Evolutionary conservation across 768 basidiomycete genomes (phyloP), one percentile per base, ranked within the genome.

Genomic region (Rhodotorula kratochvilovae): DNA sequence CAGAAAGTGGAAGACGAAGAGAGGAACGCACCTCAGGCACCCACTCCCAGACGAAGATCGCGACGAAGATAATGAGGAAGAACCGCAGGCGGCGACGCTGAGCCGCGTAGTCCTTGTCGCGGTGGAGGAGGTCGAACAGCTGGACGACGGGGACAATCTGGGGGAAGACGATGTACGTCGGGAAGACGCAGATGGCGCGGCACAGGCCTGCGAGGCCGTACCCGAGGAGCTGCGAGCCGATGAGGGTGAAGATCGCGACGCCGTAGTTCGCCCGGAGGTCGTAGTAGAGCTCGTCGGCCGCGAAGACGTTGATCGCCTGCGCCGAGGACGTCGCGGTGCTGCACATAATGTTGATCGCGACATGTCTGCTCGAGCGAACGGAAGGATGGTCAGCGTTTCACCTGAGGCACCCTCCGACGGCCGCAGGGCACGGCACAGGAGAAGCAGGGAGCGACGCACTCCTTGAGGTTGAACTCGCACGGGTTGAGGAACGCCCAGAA

Each of bases 121-220:
- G 67, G 70, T 80, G 80, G 10, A 80, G 71, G 11, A 77, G 75
- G 54, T 80, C 78, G 73, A 80, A 79, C n/a, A 78, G 72, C n/a
- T 75, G 54, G 54, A 72, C 66, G 33, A 53, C 60, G 16, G 76
- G 71, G n/a, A 75, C 29, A 0, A 72, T 17, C 59, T 63, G 67
- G 6, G 61, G 68, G 59, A 55, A 73, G n/a, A 78, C 79, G 67
- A 68, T 57, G 68, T 73, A 70, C 48, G 69, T 45, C 60, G 78
- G 63, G 74, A 71, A 57, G 74, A 79, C 78, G 76, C 76, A 50
- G 77, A 76, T 67, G 31, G 69, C 46, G 35, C 72, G 67, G 27
- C 74, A 61, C 29, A 78, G 66, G 19, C 79, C 78, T 29, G 77
- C 77, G 56, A 77, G 76, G 42, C 77, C 76, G 65, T 76, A 78